Percentiles rank a stretch among this genome's conserved stretches.
These are phyloP conservation scores for Sanghuangporus baumii DNA, from an alignment of 1,284 basidiomycete genomes.

Conservation along the genomic window DNA sequence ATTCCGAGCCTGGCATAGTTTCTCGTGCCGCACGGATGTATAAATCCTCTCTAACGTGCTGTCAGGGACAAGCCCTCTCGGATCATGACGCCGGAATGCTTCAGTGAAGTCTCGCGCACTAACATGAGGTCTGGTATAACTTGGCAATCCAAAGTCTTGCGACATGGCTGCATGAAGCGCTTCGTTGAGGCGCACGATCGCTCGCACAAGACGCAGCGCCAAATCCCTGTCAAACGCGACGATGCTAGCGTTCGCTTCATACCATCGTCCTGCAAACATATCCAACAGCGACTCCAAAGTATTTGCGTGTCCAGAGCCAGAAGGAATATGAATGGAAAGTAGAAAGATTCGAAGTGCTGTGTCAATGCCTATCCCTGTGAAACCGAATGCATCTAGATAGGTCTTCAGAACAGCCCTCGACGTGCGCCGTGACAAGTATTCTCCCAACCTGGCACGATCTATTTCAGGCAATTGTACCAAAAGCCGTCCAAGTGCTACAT, in stretches of 20 bases:
- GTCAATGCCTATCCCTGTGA: constrained; percentile 80
- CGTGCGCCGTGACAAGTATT: constrained; percentile 69
- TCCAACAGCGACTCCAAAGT: constrained; percentile 71
- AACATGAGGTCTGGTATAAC: constrained; percentile 58
- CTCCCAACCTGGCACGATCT: constrained; percentile 78
- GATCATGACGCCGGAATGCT: constrained; percentile 73
- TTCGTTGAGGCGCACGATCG: constrained; percentile 85
- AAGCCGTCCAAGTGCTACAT: constrained; percentile 65
- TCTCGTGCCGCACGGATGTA: constrained; percentile 64
- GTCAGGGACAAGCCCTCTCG: constrained; percentile 62
- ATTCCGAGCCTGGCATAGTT: constrained; percentile 67
- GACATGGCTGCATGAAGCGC: constrained; percentile 64
- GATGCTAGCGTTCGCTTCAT: constrained; percentile 76
- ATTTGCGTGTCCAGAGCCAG: constrained; percentile 39
- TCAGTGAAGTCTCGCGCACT: constrained; percentile 72
- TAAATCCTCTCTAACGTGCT: constrained; percentile 74
- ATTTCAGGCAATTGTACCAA: constrained; percentile 80
- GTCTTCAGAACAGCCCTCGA: constrained; percentile 73
- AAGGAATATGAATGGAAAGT: constrained; percentile 71
- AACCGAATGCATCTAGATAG: constrained; percentile 85
- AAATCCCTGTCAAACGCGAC: constrained; percentile 78
- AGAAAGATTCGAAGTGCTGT: constrained; percentile 86
- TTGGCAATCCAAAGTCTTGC: constrained; percentile 55
- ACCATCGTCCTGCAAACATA: constrained; percentile 85
- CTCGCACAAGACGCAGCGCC: constrained; percentile 73